Evolutionary conservation across 495 filamentous ascomycete genomes (phyloP).

Genomic region (Aspergillus sclerotioniger): DNA sequence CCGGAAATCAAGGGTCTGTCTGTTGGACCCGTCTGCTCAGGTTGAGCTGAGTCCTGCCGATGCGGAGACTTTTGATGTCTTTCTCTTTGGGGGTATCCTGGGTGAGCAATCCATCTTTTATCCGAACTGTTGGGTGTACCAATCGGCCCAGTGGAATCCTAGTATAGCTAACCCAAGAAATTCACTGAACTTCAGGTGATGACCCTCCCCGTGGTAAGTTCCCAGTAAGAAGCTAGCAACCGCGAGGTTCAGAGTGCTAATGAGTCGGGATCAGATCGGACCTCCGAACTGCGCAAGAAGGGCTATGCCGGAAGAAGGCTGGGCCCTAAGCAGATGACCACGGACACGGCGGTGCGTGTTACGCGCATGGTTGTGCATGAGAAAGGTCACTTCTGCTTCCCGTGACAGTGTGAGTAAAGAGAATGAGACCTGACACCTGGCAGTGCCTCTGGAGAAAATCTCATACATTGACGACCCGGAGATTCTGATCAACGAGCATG

Average conservation of each 20-base stretch:
- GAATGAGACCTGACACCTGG: constrained; percentile 16
- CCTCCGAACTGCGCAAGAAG: constrained; percentile 86
- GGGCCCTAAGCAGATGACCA: constrained; percentile 96
- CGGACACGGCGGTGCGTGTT: constrained; percentile 92
- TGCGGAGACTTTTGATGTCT: constrained; percentile 78
- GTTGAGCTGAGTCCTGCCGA: constrained; percentile 81
- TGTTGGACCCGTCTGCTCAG: constrained; percentile 81
- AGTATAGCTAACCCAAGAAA: constrained; percentile 15
- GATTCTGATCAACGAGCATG: constrained; percentile 81
- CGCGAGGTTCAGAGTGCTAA: not conserved
- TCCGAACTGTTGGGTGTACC: not conserved
- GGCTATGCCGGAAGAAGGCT: constrained; percentile 86
- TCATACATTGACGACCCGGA: constrained; percentile 85
- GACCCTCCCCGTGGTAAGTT: constrained; percentile 87
- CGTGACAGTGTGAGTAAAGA: not conserved
- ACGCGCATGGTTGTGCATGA: constrained; percentile 85
- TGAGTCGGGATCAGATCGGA: constrained; percentile 64
- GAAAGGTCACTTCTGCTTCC: constrained; percentile 52
- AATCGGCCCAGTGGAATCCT: constrained; percentile 1
- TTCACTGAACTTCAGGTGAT: constrained; percentile 60
- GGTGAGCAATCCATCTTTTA: constrained; percentile 46
- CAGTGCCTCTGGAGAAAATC: constrained; percentile 73
- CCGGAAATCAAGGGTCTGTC: constrained; percentile 69
- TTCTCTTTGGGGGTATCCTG: constrained; percentile 93
- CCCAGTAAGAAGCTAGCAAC: not conserved